phyloP scores from a whole-genome alignment of 371 early-diverging fungal genomes.

The Syncephalastrum contaminatum region DNA sequence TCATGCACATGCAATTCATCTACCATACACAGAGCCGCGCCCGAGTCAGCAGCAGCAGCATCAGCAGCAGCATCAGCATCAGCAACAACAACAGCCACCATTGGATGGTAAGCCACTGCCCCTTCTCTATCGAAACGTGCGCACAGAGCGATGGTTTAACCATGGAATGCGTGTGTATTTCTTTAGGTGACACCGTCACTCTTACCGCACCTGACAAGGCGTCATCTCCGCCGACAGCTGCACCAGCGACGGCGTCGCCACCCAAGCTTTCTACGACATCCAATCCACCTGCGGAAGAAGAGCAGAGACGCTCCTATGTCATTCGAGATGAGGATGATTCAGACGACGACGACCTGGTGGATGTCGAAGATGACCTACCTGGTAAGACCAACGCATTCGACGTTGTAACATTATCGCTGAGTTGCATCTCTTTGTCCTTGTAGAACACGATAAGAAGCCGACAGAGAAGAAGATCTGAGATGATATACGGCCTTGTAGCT shows the following conservation, averaged over 20 bases:
- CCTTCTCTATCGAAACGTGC: background rate
- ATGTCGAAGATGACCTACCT: constrained; percentile 17
- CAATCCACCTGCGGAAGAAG: constrained; percentile 14
- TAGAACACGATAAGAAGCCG: background rate
- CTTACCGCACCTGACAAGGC: constrained; percentile 9
- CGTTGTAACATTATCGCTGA: background rate
- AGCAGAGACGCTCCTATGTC: constrained; percentile 19
- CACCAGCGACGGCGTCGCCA: constrained; percentile 2
- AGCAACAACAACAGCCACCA: background rate
- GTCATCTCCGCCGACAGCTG: constrained; percentile 10
- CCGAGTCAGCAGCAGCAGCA: too few relatives aligned
- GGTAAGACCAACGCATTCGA: background rate
- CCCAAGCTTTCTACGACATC: too few relatives aligned
- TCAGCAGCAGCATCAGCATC: background rate
- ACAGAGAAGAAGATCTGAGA: background rate
- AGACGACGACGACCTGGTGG: constrained; percentile 27
- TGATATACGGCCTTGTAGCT: background rate
- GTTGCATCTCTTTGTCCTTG: background rate
- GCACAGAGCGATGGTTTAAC: too few relatives aligned
- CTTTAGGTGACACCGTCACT: constrained; percentile 11
- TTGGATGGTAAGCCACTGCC: background rate
- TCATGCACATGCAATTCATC: background rate
- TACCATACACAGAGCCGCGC: background rate
- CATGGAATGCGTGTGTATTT: too few relatives aligned
- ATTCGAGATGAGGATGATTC: constrained; percentile 31